These are phyloP conservation scores for Clathrospora elynae DNA, from an alignment of 2,329 filamentous ascomycete genomes.

Conservation along the genomic window DNA sequence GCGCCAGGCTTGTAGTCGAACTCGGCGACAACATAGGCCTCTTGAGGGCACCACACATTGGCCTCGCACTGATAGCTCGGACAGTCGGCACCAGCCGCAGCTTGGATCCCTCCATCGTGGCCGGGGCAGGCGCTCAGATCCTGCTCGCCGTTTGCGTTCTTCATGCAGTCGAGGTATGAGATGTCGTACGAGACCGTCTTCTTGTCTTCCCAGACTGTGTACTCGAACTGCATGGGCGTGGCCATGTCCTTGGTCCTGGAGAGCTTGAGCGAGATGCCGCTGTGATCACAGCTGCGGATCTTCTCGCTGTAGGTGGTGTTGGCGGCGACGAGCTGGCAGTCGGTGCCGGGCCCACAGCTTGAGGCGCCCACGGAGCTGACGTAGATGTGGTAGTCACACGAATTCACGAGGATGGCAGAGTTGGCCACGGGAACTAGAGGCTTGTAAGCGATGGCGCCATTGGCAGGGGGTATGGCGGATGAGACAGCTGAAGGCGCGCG, in stretches of 20 bases:
- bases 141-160: constrained; percentile 8
- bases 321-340: constrained; percentile 3
- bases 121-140: constrained; percentile 17
- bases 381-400: constrained; percentile 24
- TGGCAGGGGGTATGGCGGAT: neutral
- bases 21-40: constrained; percentile 18
- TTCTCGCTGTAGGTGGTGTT: constrained; percentile 15
- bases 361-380: constrained; percentile 18
- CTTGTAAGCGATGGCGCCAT: constrained; percentile 8
- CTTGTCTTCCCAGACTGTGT: constrained; percentile 14
- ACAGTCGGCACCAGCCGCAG: constrained; percentile 8
- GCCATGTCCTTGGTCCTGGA: constrained; percentile 7
- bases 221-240: constrained; percentile 23
- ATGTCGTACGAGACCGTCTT: constrained; percentile 21
- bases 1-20: constrained; percentile 15
- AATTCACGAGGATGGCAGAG: constrained; percentile 24
- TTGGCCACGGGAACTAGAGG: constrained; percentile 6
- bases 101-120: constrained; percentile 23
- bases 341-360: constrained; percentile 2
- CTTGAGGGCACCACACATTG: constrained; percentile 11
- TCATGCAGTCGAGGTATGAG: constrained; percentile 22
- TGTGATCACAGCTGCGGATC: constrained; percentile 8
- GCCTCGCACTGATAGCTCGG: constrained; percentile 11
- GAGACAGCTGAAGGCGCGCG: neutral
- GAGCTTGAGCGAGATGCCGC: constrained; percentile 21